phyloP scores from a whole-genome alignment of 768 basidiomycete species.

The Trichaptum fuscoviolaceum region DNA sequence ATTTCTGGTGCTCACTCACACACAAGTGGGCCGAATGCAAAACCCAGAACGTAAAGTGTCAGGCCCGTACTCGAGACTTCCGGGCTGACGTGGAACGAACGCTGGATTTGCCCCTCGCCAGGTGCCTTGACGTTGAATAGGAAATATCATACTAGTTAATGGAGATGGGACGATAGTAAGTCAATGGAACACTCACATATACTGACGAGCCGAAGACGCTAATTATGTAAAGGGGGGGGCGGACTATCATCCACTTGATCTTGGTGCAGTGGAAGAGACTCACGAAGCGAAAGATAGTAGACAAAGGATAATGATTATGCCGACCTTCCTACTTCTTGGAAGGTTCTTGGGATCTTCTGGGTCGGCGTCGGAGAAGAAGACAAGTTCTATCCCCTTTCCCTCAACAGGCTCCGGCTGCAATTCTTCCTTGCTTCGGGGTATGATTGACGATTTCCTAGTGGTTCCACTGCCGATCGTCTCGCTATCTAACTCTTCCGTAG shows the following conservation, averaged over 20 bases:
- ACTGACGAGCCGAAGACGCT: constrained; percentile 14
- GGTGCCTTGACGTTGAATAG: constrained; percentile 18
- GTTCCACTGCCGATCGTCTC: not conserved
- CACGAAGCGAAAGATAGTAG: constrained; percentile 12
- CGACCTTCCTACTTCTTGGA: constrained; percentile 11
- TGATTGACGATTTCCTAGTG: not conserved
- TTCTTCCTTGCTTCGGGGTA: not conserved
- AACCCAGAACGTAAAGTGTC: constrained; percentile 20
- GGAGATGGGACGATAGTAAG: constrained; percentile 12
- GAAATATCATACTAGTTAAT: constrained; percentile 14
- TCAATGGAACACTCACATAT: constrained; percentile 16
- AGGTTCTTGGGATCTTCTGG: constrained; percentile 17
- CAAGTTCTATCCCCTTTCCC: constrained; percentile 6
- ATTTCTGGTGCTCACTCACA: constrained; percentile 11
- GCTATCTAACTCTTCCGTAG: not conserved
- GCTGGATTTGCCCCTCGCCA: constrained; percentile 14
- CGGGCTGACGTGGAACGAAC: constrained; percentile 13
- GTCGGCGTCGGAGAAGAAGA: constrained; percentile 11
- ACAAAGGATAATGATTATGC: constrained; percentile 6
- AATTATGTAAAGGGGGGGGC: not conserved
- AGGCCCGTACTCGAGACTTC: constrained; percentile 18
- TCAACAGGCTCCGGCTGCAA: too few relatives aligned
- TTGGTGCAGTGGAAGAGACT: constrained; percentile 2
- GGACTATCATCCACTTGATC: not conserved
- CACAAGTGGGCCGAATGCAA: constrained; percentile 15